These are phyloP conservation scores for Serendipita vermifera DNA, from an alignment of 768 basidiomycete species.

Conservation along the genomic window DNA sequence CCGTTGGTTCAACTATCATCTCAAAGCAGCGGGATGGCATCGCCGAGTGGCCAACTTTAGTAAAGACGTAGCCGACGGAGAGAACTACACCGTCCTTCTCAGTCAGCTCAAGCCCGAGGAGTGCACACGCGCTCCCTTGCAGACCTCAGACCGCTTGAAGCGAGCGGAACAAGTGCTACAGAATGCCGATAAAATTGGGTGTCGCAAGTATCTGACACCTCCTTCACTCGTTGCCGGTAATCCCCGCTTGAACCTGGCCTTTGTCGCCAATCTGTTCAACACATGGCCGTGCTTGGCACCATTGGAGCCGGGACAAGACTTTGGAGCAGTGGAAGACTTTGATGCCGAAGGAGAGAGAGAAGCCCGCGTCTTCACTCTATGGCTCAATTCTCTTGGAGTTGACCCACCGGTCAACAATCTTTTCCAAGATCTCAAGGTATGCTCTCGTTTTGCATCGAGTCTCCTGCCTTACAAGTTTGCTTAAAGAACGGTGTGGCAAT, in stretches of 20 bases:
- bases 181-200: slow-evolving; percentile 87
- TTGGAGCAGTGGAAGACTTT: slow-evolving; percentile 86
- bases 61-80: slow-evolving; percentile 91
- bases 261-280: slow-evolving; percentile 98
- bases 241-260: slow-evolving; percentile 92
- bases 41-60: slow-evolving; percentile 94
- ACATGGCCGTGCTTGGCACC: slow-evolving; percentile 91
- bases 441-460: slow-evolving; percentile 8
- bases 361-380: slow-evolving; percentile 93
- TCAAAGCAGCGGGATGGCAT: slow-evolving; percentile 89
- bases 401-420: slow-evolving; percentile 94
- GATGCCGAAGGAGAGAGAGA: slow-evolving; percentile 98
- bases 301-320: slow-evolving; percentile 85
- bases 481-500: slow-evolving; percentile 63
- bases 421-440: slow-evolving; percentile 82
- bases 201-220: slow-evolving; percentile 89
- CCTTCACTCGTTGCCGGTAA: slow-evolving; percentile 88
- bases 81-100: slow-evolving; percentile 93
- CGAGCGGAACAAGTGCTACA: slow-evolving; percentile 90
- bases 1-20: slow-evolving; percentile 98
- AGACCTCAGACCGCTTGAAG: slow-evolving; percentile 65
- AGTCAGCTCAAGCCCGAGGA: slow-evolving; percentile 91
- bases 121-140: slow-evolving; percentile 82
- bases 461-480: background rate
- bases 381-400: slow-evolving; percentile 95